Evolutionary conservation across 805 yeast species (phyloP).

Genomic region (Tetrapisispora phaffii): DNA sequence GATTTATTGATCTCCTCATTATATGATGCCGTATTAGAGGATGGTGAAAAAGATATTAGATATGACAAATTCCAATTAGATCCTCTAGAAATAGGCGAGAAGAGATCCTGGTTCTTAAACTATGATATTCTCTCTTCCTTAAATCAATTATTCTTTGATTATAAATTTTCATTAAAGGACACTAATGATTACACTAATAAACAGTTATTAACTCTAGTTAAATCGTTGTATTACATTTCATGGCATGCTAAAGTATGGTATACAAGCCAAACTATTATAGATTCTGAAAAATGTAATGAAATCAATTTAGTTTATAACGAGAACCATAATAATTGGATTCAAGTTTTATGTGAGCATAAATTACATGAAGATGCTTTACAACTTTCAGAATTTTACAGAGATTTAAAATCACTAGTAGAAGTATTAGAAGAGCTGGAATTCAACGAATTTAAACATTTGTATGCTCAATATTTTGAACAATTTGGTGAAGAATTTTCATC

Average conservation of each 20-base stretch:
- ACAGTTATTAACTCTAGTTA: conserved; percentile 30
- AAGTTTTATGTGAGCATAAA: conserved; percentile 41
- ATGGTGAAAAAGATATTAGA: conserved; percentile 33
- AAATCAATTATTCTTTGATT: conserved; percentile 33
- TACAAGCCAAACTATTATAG: conserved; percentile 1
- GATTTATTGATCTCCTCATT: conserved; percentile 19
- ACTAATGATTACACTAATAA: conserved; percentile 5
- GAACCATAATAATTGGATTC: conserved; percentile 44
- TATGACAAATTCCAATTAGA: conserved; percentile 29
- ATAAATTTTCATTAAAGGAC: conserved; percentile 17
- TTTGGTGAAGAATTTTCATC: conserved; percentile 64
- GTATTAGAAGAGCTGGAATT: conserved; percentile 31
- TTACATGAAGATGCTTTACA: conserved; percentile 45
- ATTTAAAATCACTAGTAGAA: conserved; percentile 54
- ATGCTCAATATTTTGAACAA: conserved; percentile 44
- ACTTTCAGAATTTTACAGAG: conserved; percentile 57
- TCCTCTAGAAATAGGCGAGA: conserved; percentile 20
- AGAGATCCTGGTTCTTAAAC: conserved; percentile 41
- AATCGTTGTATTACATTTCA: conserved; percentile 34
- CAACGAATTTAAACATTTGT: conserved; percentile 32
- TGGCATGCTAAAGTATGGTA: conserved; percentile 31
- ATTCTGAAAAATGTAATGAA: conserved; percentile 9
- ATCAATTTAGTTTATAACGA: conserved; percentile 26
- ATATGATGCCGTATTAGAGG: conserved; percentile 28
- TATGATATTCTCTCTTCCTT: conserved; percentile 32